Conservation (phyloP, 257 asterid species). For the Solanum sitiens region DNA sequence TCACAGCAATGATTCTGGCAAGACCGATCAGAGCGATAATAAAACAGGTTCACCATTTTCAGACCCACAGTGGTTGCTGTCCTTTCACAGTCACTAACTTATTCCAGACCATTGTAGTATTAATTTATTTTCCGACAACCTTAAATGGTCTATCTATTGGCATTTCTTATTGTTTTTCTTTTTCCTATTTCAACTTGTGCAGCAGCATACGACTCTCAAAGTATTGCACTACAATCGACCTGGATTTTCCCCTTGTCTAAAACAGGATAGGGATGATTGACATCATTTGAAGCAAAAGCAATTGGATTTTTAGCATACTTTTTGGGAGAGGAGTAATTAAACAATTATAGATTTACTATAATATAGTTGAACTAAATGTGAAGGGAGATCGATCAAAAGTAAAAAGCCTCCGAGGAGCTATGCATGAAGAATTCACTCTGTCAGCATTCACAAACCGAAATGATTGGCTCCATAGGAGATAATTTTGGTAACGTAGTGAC, state of each 20-base stretch:
- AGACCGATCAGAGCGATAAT: not conserved
- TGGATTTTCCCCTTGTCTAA: not conserved
- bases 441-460: not conserved
- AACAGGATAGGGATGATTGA: not conserved
- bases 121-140: not conserved
- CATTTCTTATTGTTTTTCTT: not conserved
- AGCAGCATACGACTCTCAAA: not conserved
- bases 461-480: not conserved
- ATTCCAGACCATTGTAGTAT: not conserved
- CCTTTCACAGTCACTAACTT: not conserved
- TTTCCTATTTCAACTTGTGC: not conserved
- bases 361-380: not conserved
- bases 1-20: not conserved
- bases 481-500: not conserved
- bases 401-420: not conserved
- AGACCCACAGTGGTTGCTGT: not conserved
- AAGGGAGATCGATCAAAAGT: not conserved
- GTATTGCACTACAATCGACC: not conserved
- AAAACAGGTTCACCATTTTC: not conserved
- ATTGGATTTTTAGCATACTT: not conserved
- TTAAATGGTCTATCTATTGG: not conserved
- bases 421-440: not conserved
- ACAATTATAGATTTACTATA: not conserved
- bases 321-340: not conserved
- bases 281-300: not conserved